A percentile compares a stretch with the other conserved stretches of the same genome.
phyloP scores from a whole-genome alignment of 306 rosid species.

The Corylus heterophylla region DNA sequence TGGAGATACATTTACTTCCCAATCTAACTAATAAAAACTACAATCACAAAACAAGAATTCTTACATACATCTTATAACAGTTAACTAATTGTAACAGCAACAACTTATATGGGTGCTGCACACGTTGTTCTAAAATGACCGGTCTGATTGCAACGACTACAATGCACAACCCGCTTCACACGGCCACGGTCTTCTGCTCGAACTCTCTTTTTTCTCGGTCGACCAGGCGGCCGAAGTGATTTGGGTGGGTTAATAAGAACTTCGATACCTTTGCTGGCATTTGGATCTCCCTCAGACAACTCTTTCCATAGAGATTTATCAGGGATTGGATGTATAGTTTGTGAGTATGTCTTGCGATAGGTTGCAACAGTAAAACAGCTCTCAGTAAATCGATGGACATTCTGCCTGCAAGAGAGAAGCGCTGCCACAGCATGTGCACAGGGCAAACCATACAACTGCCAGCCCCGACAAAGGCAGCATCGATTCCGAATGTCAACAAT shows the following conservation, averaged over 20 bases:
- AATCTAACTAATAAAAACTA: constrained; percentile 39
- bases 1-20: constrained; percentile 37
- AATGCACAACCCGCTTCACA: constrained; percentile 82
- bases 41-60: constrained; percentile 31
- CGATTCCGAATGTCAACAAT: constrained; percentile 79
- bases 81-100: neutral
- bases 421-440: constrained; percentile 95
- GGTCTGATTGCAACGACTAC: constrained; percentile 90
- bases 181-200: constrained; percentile 90
- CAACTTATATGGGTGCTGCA: constrained; percentile 69
- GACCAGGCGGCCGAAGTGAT: constrained; percentile 79
- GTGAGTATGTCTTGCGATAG: constrained; percentile 81
- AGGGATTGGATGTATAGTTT: constrained; percentile 87
- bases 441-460: constrained; percentile 89
- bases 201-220: constrained; percentile 82
- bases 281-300: constrained; percentile 55
- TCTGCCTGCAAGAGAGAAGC: constrained; percentile 82
- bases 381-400: constrained; percentile 84
- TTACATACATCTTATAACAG: constrained; percentile 9
- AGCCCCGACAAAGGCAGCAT: constrained; percentile 76
- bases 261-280: constrained; percentile 40
- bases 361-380: constrained; percentile 87
- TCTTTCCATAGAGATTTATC: constrained; percentile 85
- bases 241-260: constrained; percentile 69
- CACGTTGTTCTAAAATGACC: constrained; percentile 95